These are phyloP conservation scores for Exidia glandulosa DNA, from an alignment of 768 basidiomycete species.

Conservation along the genomic window DNA sequence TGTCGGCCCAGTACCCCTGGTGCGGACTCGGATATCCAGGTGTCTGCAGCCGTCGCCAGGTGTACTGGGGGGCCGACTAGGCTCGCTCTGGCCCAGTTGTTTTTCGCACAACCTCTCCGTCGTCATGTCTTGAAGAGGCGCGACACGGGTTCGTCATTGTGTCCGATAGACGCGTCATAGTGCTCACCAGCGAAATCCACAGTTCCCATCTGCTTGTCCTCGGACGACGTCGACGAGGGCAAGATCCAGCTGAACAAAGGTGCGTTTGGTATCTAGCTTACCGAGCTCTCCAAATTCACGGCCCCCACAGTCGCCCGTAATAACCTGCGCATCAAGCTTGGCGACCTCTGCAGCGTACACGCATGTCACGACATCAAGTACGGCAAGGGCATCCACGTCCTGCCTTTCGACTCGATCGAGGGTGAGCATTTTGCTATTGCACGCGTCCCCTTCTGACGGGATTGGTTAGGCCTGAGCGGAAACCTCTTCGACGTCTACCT, in stretches of 20 bases:
- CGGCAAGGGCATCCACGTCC: conserved; percentile 91
- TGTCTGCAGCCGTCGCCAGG: too few species aligned
- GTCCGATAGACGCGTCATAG: not conserved
- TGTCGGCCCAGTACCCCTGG: too few species aligned
- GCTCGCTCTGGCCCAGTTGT: too few species aligned
- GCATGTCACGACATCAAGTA: conserved; percentile 97
- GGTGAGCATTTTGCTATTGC: conserved; percentile 30
- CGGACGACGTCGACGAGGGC: conserved; percentile 95
- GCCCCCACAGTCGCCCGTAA: conserved; percentile 73
- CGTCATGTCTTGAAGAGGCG: too few species aligned
- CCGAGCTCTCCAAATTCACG: not conserved
- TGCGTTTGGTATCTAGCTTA: conserved; percentile 10
- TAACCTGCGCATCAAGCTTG: conserved; percentile 95
- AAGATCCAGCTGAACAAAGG: conserved; percentile 96
- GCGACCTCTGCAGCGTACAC: conserved; percentile 91
- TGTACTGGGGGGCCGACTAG: too few species aligned
- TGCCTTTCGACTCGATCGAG: conserved; percentile 97
- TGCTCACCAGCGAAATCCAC: conserved; percentile 3
- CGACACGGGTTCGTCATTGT: conserved; percentile 45
- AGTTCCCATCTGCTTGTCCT: conserved; percentile 90
- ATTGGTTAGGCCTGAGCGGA: conserved; percentile 54
- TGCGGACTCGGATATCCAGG: too few species aligned
- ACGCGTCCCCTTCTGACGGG: not conserved
- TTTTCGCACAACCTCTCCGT: too few species aligned
- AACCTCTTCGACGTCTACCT: conserved; percentile 99